Conservation (phyloP, 169 alveolate genomes). For the Toxoplasma gondii region DNA sequence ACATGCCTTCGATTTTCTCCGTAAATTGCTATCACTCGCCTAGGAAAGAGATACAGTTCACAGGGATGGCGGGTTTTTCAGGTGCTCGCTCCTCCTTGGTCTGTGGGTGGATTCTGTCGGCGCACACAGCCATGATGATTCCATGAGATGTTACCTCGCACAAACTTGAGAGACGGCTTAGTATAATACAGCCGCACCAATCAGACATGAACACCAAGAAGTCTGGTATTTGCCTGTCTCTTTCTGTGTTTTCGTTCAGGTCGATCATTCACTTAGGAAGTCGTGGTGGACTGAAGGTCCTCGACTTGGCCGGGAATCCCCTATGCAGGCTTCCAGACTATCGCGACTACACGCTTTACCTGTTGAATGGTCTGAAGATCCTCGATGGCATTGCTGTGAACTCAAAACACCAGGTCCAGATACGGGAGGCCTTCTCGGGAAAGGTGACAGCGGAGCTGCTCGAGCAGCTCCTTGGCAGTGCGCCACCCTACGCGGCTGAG, state of each 20-base stretch:
- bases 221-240: background rate
- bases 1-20: too few species aligned
- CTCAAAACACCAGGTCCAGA: constrained; percentile 33
- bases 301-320: constrained; percentile 50
- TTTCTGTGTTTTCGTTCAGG: constrained; percentile 10
- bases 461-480: constrained; percentile 55
- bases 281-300: constrained; percentile 53
- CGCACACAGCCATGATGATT: too few species aligned
- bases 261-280: constrained; percentile 48
- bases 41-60: too few species aligned
- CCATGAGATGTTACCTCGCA: too few species aligned
- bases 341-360: constrained; percentile 57
- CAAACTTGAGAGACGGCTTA: too few species aligned
- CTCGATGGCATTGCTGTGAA: constrained; percentile 57
- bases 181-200: too few species aligned
- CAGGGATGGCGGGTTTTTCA: too few species aligned
- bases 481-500: constrained; percentile 60
- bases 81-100: too few species aligned
- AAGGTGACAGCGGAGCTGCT: constrained; percentile 64
- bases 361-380: constrained; percentile 42
- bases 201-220: too few species aligned
- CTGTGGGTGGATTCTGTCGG: too few species aligned
- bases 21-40: too few species aligned
- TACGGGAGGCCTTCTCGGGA: constrained; percentile 51
- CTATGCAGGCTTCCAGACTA: constrained; percentile 55